Percentiles rank a stretch among this genome's conserved stretches.
These are phyloP conservation scores for Podospora appendiculata DNA, from an alignment of 495 filamentous ascomycete species.

Conservation along the genomic window DNA sequence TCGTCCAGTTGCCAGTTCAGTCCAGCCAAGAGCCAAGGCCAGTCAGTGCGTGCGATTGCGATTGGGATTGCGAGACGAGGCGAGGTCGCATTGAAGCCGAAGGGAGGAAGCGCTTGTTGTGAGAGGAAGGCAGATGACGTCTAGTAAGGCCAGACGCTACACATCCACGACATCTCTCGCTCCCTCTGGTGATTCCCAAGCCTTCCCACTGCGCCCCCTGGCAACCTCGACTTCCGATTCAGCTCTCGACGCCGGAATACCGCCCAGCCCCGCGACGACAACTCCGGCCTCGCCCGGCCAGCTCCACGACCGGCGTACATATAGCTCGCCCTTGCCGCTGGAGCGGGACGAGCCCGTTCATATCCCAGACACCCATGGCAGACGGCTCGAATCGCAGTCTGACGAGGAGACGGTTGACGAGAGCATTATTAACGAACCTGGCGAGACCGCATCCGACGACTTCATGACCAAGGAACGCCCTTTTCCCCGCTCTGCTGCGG, in stretches of 20 bases:
- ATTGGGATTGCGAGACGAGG: too few relatives aligned
- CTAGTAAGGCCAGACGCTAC: neutral
- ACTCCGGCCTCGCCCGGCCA: too few relatives aligned
- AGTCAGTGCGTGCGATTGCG: too few relatives aligned
- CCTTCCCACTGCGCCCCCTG: constrained; percentile 13
- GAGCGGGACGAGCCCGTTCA: constrained; percentile 1
- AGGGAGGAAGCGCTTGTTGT: neutral
- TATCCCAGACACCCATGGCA: constrained; percentile 9
- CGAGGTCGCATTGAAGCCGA: neutral
- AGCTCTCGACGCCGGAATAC: too few relatives aligned
- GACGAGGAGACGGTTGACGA: constrained; percentile 1
- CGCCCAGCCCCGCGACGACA: too few relatives aligned
- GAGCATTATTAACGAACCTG: neutral
- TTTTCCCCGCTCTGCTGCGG: constrained; percentile 51
- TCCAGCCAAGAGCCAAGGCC: too few relatives aligned
- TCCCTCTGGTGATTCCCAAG: constrained; percentile 1
- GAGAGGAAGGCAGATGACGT: constrained; percentile 11
- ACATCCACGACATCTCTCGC: neutral
- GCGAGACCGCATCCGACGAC: constrained; percentile 7
- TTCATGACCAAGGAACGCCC: constrained; percentile 50
- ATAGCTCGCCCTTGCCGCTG: neutral
- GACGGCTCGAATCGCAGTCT: neutral
- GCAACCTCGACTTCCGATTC: neutral
- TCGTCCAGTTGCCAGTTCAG: too few relatives aligned
- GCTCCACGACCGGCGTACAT: neutral